These are phyloP conservation scores for Ziziphus jujuba DNA, from an alignment of 306 rosid genomes.

Conservation along the genomic window DNA sequence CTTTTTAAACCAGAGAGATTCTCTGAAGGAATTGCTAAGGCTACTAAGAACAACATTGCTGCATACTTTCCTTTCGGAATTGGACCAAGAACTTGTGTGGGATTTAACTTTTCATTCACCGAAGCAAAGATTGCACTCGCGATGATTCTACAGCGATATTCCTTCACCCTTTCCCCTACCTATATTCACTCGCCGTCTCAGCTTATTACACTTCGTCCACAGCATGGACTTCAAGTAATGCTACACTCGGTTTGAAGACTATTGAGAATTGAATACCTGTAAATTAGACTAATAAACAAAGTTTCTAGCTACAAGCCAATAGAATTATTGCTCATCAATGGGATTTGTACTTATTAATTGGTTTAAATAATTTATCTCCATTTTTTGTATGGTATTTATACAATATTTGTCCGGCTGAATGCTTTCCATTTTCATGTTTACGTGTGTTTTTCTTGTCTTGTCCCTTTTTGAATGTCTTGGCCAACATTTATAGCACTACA, in stretches of 20 bases:
- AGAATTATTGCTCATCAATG: too few species aligned
- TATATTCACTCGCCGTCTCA: conserved; percentile 31
- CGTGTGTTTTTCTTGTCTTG: too few species aligned
- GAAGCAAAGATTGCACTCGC: conserved; percentile 29
- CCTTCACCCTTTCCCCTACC: conserved; percentile 26
- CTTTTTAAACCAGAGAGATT: conserved; percentile 35
- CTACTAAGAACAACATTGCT: conserved; percentile 25
- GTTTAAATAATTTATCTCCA: too few species aligned
- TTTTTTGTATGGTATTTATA: too few species aligned
- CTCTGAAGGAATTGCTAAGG: conserved; percentile 28
- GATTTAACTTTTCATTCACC: conserved; percentile 20
- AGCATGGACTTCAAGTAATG: conserved; percentile 28
- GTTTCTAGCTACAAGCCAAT: too few species aligned
- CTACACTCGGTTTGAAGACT: neutral
- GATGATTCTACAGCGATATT: conserved; percentile 32
- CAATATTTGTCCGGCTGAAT: too few species aligned
- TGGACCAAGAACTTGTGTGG: conserved; percentile 38
- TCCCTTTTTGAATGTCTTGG: too few species aligned
- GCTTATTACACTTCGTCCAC: conserved; percentile 23
- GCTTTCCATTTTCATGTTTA: too few species aligned
- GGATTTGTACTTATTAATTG: too few species aligned
- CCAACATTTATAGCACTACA: too few species aligned
- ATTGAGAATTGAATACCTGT: too few species aligned
- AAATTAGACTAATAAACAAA: too few species aligned
- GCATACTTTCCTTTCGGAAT: conserved; percentile 29